A percentile compares a stretch with the other conserved stretches of the same genome.
Conservation (phyloP, 2,329 filamentous ascomycete genomes). For the Ophidiomyces ophidiicola region DNA sequence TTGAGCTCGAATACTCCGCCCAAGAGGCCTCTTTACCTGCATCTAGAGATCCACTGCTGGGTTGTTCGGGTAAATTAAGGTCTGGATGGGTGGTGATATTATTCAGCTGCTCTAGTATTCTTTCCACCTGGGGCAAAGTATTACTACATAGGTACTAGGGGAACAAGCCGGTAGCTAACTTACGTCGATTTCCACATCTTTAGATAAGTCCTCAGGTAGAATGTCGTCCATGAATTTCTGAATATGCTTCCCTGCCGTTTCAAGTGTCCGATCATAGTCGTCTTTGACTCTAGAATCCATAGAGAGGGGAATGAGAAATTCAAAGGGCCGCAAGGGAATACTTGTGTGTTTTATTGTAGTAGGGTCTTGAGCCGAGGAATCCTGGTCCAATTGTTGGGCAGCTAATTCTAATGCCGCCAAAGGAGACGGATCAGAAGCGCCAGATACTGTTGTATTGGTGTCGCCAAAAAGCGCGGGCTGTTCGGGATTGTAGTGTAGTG, state of each 20-base stretch:
- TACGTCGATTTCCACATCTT: constrained; percentile 19
- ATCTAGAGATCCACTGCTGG: constrained; percentile 25
- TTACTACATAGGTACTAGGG: not conserved
- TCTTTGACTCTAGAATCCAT: constrained; percentile 36
- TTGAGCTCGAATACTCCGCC: constrained; percentile 38
- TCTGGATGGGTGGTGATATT: constrained; percentile 36
- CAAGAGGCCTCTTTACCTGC: constrained; percentile 31
- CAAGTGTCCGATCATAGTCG: constrained; percentile 29
- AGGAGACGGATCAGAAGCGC: not conserved
- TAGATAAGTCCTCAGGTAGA: not conserved
- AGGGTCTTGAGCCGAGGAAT: constrained; percentile 17
- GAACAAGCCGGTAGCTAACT: constrained; percentile 6
- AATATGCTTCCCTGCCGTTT: constrained; percentile 22
- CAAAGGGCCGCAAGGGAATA: constrained; percentile 28
- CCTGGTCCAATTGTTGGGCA: constrained; percentile 6
- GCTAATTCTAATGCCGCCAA: constrained; percentile 6
- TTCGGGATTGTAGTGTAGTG: constrained; percentile 18
- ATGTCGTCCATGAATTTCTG: constrained; percentile 20
- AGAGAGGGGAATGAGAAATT: constrained; percentile 32
- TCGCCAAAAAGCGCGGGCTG: constrained; percentile 10
- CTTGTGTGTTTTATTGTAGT: constrained; percentile 20
- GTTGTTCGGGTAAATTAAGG: constrained; percentile 31
- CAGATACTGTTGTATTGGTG: constrained; percentile 3
- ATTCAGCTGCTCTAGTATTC: constrained; percentile 28
- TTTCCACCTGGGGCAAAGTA: constrained; percentile 24